Base-by-base conservation (phyloP, 768 basidiomycete species). In the Calocybe gangraenosa region DNA sequence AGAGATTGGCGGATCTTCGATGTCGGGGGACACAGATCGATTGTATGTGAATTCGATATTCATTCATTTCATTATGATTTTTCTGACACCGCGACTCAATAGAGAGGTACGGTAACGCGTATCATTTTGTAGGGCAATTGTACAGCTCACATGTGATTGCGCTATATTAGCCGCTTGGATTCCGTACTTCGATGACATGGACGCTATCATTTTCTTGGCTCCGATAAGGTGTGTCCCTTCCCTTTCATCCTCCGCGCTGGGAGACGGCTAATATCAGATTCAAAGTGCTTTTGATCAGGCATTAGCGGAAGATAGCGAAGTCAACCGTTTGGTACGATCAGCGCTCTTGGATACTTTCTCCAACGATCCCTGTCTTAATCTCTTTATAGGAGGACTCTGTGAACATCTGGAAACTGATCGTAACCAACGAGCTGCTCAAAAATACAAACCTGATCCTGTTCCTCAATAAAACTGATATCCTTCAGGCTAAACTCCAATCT, bases 391-490 rank as follows among this genome's bases (percentile, higher is more conserved):
- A 87, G 59, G 88, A 91, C 55, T 85, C 84, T 4, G 79, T 87
- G 42, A 69, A 81, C 36, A 68, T 91, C 8, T 91, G 87, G 87
- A 81, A 78, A 43, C 72, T 75, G 13, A 76, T 91, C 15, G 84
- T 82, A 51, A 74, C 77, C 21, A 88, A 88, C 65, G 78, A 74
- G 54, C 75, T 90, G 19, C 71, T 91, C 3, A 78, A 77, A 35
- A 69, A 75, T 36, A 85, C 88, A 22, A 83, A 86, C 52, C 68
- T 89, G 25, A 82, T 90, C 48, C 70, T 90, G 37, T 91, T 90
- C 68, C 68, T 91, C 42, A 91, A 90, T 66, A 91, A 91, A 60
- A 82, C 82, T 48, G 87, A 89, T 55, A 84, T 89, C 48, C 65
- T 90, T 43, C 76, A 76, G 48, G 54, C 70, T 36, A 89, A 89